Percentiles rank a stretch among this genome's conserved stretches.
Conservation (phyloP, 2,329 filamentous ascomycete species). For the Sordariomycetes sp. region DNA sequence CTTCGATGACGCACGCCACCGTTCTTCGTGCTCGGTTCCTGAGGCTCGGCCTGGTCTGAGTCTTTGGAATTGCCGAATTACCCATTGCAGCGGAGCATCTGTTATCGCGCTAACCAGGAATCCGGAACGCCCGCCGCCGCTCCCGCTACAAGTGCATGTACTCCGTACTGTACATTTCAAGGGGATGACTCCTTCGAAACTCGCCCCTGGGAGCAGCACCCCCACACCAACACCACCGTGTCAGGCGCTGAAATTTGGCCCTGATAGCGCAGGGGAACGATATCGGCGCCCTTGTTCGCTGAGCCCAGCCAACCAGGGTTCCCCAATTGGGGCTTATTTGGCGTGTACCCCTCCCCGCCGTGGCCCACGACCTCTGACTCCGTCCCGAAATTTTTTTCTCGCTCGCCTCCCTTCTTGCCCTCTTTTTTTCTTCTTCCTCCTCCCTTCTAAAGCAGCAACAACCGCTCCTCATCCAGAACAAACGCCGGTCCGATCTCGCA, state of each 20-base stretch:
- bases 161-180: too few species aligned
- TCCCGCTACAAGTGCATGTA: too few species aligned
- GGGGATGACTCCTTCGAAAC: neutral
- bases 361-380: neutral
- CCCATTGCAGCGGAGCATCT: too few species aligned
- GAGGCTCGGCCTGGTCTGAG: too few species aligned
- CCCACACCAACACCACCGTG: neutral
- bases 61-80: too few species aligned
- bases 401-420: neutral
- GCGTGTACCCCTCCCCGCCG: neutral
- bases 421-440: slow-evolving; percentile 3
- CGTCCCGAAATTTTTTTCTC: slow-evolving; percentile 4
- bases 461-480: neutral
- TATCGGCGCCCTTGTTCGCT: neutral
- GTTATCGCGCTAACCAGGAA: too few species aligned
- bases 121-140: too few species aligned
- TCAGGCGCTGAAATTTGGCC: neutral
- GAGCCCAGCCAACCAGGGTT: slow-evolving; percentile 1
- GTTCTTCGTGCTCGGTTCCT: too few species aligned
- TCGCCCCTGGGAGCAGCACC: neutral
- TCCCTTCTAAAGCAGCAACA: slow-evolving; percentile 6
- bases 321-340: neutral
- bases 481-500: neutral
- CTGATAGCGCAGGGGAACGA: neutral
- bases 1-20: too few species aligned